Evolutionary conservation across 768 basidiomycete species (phyloP).

Genomic region (Brasilioporus rufonigricans): DNA sequence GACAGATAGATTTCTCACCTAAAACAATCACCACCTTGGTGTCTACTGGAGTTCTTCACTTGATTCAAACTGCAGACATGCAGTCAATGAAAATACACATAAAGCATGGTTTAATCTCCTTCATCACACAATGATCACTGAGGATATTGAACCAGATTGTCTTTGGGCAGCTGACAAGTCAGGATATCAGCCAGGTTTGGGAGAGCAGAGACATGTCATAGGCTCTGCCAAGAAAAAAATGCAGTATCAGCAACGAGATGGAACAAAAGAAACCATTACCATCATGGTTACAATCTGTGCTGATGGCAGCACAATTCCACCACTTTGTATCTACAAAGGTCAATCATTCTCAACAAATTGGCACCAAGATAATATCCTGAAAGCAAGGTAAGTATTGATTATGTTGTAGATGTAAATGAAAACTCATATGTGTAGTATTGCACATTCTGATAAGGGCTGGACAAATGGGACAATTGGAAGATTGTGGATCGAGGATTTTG

Average conservation of each 20-base stretch:
- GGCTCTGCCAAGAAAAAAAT: not conserved
- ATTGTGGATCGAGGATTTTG: conserved; percentile 33
- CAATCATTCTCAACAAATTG: conserved; percentile 19
- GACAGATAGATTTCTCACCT: not conserved
- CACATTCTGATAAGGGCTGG: conserved; percentile 25
- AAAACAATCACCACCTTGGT: not conserved
- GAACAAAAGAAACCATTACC: conserved; percentile 26
- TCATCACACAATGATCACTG: too few species aligned
- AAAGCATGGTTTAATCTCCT: too few species aligned
- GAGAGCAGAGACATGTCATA: conserved; percentile 2
- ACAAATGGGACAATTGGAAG: conserved; percentile 28
- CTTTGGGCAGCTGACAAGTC: conserved; percentile 19
- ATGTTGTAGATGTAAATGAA: not conserved
- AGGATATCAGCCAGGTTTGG: conserved; percentile 10
- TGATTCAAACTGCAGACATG: too few species aligned
- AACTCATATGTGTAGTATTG: not conserved
- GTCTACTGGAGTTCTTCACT: too few species aligned
- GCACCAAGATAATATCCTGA: conserved; percentile 19
- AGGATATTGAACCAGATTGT: conserved; percentile 5
- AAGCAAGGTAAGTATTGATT: conserved; percentile 16
- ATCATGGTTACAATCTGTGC: not conserved
- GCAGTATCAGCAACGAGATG: not conserved
- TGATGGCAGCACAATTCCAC: conserved; percentile 37
- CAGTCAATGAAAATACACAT: too few species aligned
- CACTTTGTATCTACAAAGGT: conserved; percentile 31